phyloP scores from a whole-genome alignment of 805 yeast species.

The Saccharomycopsis fermentans region DNA sequence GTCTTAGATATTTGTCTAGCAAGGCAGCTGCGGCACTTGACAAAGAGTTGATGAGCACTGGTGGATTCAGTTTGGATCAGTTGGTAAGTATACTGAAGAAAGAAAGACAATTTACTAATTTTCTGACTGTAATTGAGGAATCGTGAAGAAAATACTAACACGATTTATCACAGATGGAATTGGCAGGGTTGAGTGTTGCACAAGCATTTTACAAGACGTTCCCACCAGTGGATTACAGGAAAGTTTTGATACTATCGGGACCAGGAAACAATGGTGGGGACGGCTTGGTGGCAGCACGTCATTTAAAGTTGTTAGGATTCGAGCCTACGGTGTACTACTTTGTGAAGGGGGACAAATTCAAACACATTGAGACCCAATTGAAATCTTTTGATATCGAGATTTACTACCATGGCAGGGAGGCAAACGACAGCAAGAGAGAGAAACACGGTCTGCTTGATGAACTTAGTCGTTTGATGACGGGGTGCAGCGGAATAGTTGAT shows the following conservation, averaged over 20 bases:
- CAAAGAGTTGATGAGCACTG: conserved; percentile 75
- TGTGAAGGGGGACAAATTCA: conserved; percentile 45
- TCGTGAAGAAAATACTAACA: neutral
- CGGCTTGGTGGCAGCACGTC: conserved; percentile 93
- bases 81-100: conserved; percentile 37
- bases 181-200: conserved; percentile 93
- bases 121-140: neutral
- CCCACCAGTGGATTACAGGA: conserved; percentile 40
- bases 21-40: conserved; percentile 65
- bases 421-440: conserved; percentile 19
- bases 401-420: conserved; percentile 21
- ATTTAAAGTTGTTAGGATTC: conserved; percentile 70
- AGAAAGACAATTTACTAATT: neutral
- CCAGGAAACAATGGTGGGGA: conserved; percentile 98
- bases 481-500: conserved; percentile 53
- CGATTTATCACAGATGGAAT: conserved; percentile 59
- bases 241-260: conserved; percentile 69
- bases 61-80: conserved; percentile 76
- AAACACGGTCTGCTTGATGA: neutral
- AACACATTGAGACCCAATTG: conserved; percentile 57
- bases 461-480: conserved; percentile 20
- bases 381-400: conserved; percentile 48
- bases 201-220: conserved; percentile 63
- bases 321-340: conserved; percentile 62
- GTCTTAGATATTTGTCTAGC: conserved; percentile 6